A percentile compares a stretch with the other conserved stretches of the same genome.
Evolutionary conservation across 1,139 yeast genomes (phyloP).

Genomic region (Diutina siamensis): DNA sequence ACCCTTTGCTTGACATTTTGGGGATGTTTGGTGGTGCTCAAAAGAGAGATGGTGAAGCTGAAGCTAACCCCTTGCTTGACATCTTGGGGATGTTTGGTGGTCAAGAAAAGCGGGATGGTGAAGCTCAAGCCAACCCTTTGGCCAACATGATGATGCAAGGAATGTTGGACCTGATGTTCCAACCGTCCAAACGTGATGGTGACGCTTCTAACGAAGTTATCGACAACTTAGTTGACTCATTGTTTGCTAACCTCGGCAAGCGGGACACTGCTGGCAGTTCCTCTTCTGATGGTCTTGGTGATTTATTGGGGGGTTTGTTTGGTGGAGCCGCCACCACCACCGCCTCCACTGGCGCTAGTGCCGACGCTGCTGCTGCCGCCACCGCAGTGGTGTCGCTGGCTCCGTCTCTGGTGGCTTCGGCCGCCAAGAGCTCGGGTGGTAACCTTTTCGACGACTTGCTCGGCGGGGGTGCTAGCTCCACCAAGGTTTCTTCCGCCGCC

Average conservation of each 20-base stretch:
- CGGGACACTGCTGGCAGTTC: conserved; percentile 2
- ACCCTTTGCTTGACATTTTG: neutral
- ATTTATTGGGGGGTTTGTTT: neutral
- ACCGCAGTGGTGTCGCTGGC: too few species aligned
- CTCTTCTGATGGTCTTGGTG: neutral
- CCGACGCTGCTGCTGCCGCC: too few species aligned
- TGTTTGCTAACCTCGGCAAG: neutral
- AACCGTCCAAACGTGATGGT: neutral
- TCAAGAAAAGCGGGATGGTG: neutral
- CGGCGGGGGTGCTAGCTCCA: neutral
- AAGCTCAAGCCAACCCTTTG: neutral
- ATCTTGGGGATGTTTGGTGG: neutral
- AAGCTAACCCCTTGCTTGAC: neutral
- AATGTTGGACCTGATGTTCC: neutral
- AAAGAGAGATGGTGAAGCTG: neutral
- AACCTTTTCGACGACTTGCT: neutral
- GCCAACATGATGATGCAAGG: conserved; percentile 1
- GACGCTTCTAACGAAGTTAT: neutral
- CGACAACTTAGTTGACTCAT: neutral
- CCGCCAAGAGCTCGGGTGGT: too few species aligned
- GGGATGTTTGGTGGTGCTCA: neutral
- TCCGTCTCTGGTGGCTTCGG: too few species aligned
- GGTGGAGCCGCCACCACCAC: neutral
- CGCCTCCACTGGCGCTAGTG: neutral
- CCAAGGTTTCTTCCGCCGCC: too few species aligned